Evolutionary conservation across 192 early-diverging fungal species (phyloP).

Genomic region (Coemansia sp.): DNA sequence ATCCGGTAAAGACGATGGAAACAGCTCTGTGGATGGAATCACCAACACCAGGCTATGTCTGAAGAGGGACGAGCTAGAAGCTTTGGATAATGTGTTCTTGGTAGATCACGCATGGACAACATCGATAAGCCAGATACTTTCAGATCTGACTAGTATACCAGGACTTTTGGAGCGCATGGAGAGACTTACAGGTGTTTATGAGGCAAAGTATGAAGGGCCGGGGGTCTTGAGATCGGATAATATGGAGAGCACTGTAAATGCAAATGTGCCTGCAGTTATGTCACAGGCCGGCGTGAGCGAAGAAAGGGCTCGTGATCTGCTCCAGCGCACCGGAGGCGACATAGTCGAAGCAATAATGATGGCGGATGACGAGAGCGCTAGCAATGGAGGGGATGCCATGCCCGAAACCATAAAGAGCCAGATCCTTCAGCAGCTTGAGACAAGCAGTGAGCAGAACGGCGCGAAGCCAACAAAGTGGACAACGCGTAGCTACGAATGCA

Average conservation of each 20-base stretch:
- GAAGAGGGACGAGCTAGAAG: slow-evolving; percentile 27
- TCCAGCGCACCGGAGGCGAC: slow-evolving; percentile 56
- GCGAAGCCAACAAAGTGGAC: slow-evolving; percentile 23
- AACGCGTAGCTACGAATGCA: slow-evolving; percentile 39
- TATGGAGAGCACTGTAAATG: slow-evolving; percentile 16
- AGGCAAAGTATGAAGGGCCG: slow-evolving; percentile 32
- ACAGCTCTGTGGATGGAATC: slow-evolving; percentile 1
- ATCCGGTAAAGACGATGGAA: not conserved
- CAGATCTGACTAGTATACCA: slow-evolving; percentile 56
- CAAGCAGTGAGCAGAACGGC: slow-evolving; percentile 5
- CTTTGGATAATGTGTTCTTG: slow-evolving; percentile 61
- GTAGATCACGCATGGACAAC: slow-evolving; percentile 77
- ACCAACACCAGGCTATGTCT: slow-evolving; percentile 28
- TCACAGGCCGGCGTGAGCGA: slow-evolving; percentile 59
- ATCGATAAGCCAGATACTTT: slow-evolving; percentile 53
- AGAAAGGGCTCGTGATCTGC: slow-evolving; percentile 58
- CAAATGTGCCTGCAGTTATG: slow-evolving; percentile 58
- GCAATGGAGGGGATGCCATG: not conserved
- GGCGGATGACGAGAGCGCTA: slow-evolving; percentile 12
- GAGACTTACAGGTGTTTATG: slow-evolving; percentile 59
- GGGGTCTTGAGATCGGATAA: slow-evolving; percentile 38
- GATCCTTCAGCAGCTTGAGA: slow-evolving; percentile 39
- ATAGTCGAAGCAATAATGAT: slow-evolving; percentile 65
- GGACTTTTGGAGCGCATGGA: slow-evolving; percentile 65
- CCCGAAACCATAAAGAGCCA: slow-evolving; percentile 23